phyloP scores from a whole-genome alignment of 805 yeast species.

The Hagleromyces aurorensis region DNA sequence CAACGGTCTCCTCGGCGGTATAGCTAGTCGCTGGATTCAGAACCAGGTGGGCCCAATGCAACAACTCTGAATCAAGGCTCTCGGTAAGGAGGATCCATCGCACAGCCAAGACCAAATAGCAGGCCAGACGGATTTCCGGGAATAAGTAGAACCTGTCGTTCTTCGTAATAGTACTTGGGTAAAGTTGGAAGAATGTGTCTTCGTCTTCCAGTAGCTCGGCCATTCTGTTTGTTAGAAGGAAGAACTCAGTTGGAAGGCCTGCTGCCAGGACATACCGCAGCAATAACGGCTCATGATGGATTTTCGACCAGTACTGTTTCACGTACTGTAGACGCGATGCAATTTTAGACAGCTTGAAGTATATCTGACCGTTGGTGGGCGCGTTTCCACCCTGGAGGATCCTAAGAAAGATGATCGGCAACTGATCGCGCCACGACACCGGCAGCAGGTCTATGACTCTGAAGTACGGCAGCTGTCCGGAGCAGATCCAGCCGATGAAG shows the following conservation, averaged over 20 bases:
- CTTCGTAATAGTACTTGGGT: constrained; percentile 6
- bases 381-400: constrained; percentile 34
- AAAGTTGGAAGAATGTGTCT: constrained; percentile 8
- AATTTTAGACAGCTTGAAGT: constrained; percentile 22
- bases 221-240: constrained; percentile 12
- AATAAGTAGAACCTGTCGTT: constrained; percentile 9
- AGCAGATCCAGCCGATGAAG: constrained; percentile 35
- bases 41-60: too few species aligned
- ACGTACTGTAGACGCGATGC: constrained; percentile 9
- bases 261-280: constrained; percentile 16
- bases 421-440: constrained; percentile 25
- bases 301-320: constrained; percentile 6
- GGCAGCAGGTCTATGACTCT: constrained; percentile 38
- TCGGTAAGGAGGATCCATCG: constrained; percentile 18
- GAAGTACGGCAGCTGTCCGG: constrained; percentile 43
- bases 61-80: too few species aligned
- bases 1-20: constrained; percentile 5
- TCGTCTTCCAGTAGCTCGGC: constrained; percentile 8
- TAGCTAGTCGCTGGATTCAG: constrained; percentile 7
- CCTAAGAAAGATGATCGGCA: constrained; percentile 35
- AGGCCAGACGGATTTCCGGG: constrained; percentile 19
- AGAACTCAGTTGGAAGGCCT: constrained; percentile 24
- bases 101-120: constrained; percentile 18
- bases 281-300: constrained; percentile 16
- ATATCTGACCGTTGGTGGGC: constrained; percentile 35